phyloP scores from a whole-genome alignment of 2,329 filamentous ascomycete species.

The Magnaporthiopsis poae region DNA sequence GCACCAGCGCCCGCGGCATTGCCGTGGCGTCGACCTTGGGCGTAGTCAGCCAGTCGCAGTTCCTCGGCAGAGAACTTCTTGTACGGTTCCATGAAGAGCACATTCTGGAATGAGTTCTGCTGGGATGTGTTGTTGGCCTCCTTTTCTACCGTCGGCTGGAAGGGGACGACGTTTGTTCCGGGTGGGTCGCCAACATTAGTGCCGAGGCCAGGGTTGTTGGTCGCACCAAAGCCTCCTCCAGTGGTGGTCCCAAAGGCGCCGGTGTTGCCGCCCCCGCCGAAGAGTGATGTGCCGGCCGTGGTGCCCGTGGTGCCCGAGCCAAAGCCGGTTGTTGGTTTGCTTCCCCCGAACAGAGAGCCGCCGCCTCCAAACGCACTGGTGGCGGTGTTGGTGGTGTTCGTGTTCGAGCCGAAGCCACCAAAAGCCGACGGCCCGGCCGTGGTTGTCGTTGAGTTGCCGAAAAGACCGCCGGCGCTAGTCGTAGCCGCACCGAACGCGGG shows the following conservation, averaged over 20 bases:
- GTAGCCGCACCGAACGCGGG: slow-evolving; percentile 41
- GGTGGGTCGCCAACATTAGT: slow-evolving; percentile 47
- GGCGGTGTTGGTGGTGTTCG: slow-evolving; percentile 19
- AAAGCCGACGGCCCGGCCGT: slow-evolving; percentile 27
- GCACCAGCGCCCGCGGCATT: slow-evolving; percentile 68
- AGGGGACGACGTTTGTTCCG: slow-evolving; percentile 61
- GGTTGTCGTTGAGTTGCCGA: slow-evolving; percentile 30
- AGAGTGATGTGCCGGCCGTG: slow-evolving; percentile 32
- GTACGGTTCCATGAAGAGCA: slow-evolving; percentile 70
- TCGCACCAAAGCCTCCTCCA: slow-evolving; percentile 18
- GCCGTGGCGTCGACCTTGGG: slow-evolving; percentile 72
- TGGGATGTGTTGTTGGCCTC: slow-evolving; percentile 47
- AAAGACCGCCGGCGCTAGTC: slow-evolving; percentile 34
- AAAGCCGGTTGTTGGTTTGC: slow-evolving; percentile 37
- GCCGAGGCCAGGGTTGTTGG: slow-evolving; percentile 41
- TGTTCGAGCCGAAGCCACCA: slow-evolving; percentile 30
- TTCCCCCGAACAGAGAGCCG: slow-evolving; percentile 39
- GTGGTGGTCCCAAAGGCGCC: slow-evolving; percentile 29
- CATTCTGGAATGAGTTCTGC: slow-evolving; percentile 63
- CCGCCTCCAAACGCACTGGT: slow-evolving; percentile 35
- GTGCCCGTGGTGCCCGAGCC: slow-evolving; percentile 23
- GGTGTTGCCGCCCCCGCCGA: slow-evolving; percentile 31
- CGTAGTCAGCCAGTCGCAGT: slow-evolving; percentile 75
- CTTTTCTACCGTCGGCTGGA: slow-evolving; percentile 63
- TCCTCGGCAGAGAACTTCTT: slow-evolving; percentile 87